Percentiles rank a stretch among this genome's conserved stretches.
Evolutionary conservation across 441 rosid genomes (phyloP).

Genomic region (Populus hybrid): DNA sequence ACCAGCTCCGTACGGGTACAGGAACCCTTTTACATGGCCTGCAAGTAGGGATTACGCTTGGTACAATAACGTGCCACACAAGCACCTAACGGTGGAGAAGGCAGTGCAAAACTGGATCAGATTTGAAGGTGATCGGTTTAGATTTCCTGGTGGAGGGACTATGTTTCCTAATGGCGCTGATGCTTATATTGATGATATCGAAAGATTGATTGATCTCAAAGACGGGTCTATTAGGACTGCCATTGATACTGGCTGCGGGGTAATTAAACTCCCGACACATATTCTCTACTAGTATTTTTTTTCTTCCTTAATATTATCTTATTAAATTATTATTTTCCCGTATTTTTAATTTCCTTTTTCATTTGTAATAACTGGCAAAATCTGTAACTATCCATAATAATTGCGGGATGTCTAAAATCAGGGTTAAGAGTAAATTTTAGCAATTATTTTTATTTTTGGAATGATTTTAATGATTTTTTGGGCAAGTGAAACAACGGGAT

Average conservation of each 20-base stretch:
- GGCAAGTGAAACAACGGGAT: too few relatives aligned
- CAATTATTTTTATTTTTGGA: too few relatives aligned
- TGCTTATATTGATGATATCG: slow-evolving; percentile 71
- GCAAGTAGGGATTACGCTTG: slow-evolving; percentile 63
- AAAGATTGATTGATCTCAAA: slow-evolving; percentile 55
- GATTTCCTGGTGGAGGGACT: slow-evolving; percentile 90
- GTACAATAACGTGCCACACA: slow-evolving; percentile 86
- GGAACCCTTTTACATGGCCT: slow-evolving; percentile 75
- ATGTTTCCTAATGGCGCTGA: slow-evolving; percentile 88
- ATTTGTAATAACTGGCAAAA: too few relatives aligned
- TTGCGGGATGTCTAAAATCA: too few relatives aligned
- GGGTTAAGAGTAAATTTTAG: too few relatives aligned
- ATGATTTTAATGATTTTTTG: too few relatives aligned
- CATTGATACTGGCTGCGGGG: slow-evolving; percentile 92
- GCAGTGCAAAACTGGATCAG: slow-evolving; percentile 87
- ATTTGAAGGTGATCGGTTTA: slow-evolving; percentile 61
- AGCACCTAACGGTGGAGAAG: slow-evolving; percentile 81
- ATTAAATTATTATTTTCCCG: background rate
- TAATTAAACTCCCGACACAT: slow-evolving; percentile 21
- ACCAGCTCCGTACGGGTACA: slow-evolving; percentile 79
- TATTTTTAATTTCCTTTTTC: too few relatives aligned
- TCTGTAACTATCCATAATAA: too few relatives aligned
- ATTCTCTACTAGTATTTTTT: background rate
- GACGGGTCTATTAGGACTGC: slow-evolving; percentile 81
- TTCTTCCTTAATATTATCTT: background rate